Conservation (phyloP, 441 rosid species). For the Arabidopsis hybrid region DNA sequence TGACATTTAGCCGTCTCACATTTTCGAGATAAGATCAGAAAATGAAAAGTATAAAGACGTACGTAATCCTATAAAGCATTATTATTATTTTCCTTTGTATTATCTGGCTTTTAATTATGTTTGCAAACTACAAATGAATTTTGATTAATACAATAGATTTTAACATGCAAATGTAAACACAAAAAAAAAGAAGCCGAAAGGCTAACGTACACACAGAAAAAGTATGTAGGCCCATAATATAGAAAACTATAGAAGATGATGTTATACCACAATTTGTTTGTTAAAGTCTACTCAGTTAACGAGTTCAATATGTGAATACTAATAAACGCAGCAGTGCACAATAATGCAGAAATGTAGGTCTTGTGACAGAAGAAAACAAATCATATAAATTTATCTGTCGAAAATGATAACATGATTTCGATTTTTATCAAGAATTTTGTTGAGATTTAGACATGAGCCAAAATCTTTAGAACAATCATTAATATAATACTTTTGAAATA, state of each 20-base stretch:
- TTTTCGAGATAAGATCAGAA: neutral
- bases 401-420: slow-evolving; percentile 29
- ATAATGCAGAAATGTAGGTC: slow-evolving; percentile 33
- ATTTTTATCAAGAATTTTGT: slow-evolving; percentile 23
- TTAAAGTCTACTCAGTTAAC: slow-evolving; percentile 39
- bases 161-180: slow-evolving; percentile 19
- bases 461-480: slow-evolving; percentile 25
- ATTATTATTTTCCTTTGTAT: too few species aligned
- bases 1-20: slow-evolving; percentile 1
- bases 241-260: slow-evolving; percentile 22
- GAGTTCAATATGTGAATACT: slow-evolving; percentile 42
- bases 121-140: neutral
- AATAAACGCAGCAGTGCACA: slow-evolving; percentile 5
- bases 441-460: slow-evolving; percentile 43
- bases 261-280: slow-evolving; percentile 25
- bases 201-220: neutral
- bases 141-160: neutral
- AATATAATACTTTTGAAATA: slow-evolving; percentile 2
- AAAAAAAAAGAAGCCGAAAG: slow-evolving; percentile 1
- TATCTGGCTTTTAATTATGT: neutral
- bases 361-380: slow-evolving; percentile 44
- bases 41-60: neutral
- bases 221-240: slow-evolving; percentile 35
- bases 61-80: too few species aligned
- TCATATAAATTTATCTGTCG: slow-evolving; percentile 11